A percentile compares a stretch with the other conserved stretches of the same genome.
phyloP scores from a whole-genome alignment of 1,139 yeast species.

The Debaryomyces singareniensis region DNA sequence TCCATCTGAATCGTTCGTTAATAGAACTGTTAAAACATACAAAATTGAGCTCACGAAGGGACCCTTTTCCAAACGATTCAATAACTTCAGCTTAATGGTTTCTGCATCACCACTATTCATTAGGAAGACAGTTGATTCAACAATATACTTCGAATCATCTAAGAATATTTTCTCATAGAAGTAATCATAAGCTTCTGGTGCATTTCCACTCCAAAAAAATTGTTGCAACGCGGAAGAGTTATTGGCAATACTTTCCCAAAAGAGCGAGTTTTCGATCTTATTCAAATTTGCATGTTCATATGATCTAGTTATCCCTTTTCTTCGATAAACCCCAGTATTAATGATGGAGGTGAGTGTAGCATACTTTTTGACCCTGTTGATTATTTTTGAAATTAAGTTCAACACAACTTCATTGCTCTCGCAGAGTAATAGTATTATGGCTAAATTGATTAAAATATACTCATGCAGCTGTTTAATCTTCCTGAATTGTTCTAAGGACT shows the following conservation, averaged over 20 bases:
- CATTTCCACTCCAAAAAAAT: constrained; percentile 14
- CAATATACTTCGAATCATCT: constrained; percentile 8
- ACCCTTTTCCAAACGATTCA: constrained; percentile 13
- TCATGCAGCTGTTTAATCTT: constrained; percentile 22
- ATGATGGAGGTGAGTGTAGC: neutral
- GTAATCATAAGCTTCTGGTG: constrained; percentile 24
- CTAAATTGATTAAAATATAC: constrained; percentile 16
- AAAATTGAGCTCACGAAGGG: constrained; percentile 22
- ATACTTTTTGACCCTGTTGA: constrained; percentile 7
- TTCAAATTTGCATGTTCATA: constrained; percentile 10
- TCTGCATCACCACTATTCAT: constrained; percentile 23
- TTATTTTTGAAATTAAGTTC: constrained; percentile 20
- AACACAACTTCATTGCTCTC: constrained; percentile 24
- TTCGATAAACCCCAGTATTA: neutral
- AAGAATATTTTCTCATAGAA: constrained; percentile 21
- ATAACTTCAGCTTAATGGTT: constrained; percentile 16
- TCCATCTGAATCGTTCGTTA: constrained; percentile 20
- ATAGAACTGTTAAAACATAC: constrained; percentile 28
- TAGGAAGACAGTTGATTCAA: constrained; percentile 23
- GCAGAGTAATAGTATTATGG: constrained; percentile 24
- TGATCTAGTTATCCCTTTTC: constrained; percentile 5
- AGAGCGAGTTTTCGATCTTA: constrained; percentile 18
- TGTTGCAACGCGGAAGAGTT: constrained; percentile 14
- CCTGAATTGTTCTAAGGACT: constrained; percentile 18
- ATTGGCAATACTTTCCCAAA: constrained; percentile 21